Conservation (phyloP, 1,284 basidiomycete genomes). For the Sporisorium iseilematis-ciliati region DNA sequence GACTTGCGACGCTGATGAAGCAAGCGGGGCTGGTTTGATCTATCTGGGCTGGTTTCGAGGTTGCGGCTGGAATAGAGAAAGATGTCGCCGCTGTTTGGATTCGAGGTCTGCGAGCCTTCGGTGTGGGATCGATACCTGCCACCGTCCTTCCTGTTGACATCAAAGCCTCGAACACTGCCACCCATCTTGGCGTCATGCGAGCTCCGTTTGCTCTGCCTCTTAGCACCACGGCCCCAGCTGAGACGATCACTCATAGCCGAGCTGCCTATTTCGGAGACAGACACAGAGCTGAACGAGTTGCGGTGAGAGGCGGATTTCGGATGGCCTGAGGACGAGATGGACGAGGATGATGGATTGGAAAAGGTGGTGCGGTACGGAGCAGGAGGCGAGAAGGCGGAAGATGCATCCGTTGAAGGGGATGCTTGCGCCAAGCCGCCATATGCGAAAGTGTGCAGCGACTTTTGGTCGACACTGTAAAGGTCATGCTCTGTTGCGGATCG, state of each 20-base stretch:
- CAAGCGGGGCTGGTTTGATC: constrained; percentile 19
- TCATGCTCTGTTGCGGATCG: constrained; percentile 47
- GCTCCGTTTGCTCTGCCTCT: constrained; percentile 39
- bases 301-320: constrained; percentile 39
- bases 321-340: constrained; percentile 41
- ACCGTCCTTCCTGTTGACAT: constrained; percentile 14
- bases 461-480: constrained; percentile 38
- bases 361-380: constrained; percentile 43
- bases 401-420: constrained; percentile 20
- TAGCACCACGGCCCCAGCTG: constrained; percentile 45
- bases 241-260: constrained; percentile 42
- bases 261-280: constrained; percentile 42
- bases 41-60: constrained; percentile 20
- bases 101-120: constrained; percentile 31
- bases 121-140: constrained; percentile 40
- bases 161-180: constrained; percentile 18
- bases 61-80: constrained; percentile 47
- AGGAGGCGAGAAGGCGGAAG: constrained; percentile 30
- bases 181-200: constrained; percentile 32
- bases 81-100: constrained; percentile 41
- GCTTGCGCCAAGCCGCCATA: constrained; percentile 26
- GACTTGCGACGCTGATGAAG: constrained; percentile 49
- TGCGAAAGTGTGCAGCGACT: constrained; percentile 36
- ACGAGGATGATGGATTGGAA: constrained; percentile 51
- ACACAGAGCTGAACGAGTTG: constrained; percentile 53